Percentiles rank a stretch among this genome's conserved stretches.
These are phyloP conservation scores for Cyclostephanos invisitatus DNA, from an alignment of 108 stramenopile genomes.

Conservation along the genomic window DNA sequence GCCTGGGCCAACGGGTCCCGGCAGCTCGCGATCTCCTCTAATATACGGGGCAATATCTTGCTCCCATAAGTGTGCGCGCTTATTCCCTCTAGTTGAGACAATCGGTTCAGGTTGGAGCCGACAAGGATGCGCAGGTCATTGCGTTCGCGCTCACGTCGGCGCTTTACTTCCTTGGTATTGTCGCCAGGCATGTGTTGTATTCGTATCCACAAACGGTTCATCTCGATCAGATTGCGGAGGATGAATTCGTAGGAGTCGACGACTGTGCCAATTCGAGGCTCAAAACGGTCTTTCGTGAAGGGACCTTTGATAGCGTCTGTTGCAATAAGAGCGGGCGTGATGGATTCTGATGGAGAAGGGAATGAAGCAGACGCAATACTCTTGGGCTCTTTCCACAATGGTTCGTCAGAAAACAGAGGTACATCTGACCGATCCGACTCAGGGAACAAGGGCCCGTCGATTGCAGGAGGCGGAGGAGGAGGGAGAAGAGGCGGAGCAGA, in stretches of 20 bases:
- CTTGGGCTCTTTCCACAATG: not conserved
- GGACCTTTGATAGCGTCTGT: not conserved
- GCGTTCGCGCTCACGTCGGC: slow-evolving; percentile 94
- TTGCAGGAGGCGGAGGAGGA: slow-evolving; percentile 20
- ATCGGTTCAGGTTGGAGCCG: slow-evolving; percentile 94
- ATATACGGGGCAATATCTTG: slow-evolving; percentile 78
- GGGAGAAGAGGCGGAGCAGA: slow-evolving; percentile 13
- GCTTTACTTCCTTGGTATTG: slow-evolving; percentile 77
- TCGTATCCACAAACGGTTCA: slow-evolving; percentile 99
- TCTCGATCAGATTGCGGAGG: slow-evolving; percentile 93
- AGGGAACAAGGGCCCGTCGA: slow-evolving; percentile 8
- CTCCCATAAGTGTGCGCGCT: slow-evolving; percentile 83
- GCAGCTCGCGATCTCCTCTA: slow-evolving; percentile 91
- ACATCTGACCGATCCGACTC: not conserved
- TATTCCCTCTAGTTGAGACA: slow-evolving; percentile 93
- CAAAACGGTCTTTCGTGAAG: slow-evolving; percentile 13
- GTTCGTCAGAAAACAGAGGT: slow-evolving; percentile 22
- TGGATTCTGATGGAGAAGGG: slow-evolving; percentile 1
- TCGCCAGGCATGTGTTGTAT: slow-evolving; percentile 92
- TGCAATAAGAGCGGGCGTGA: slow-evolving; percentile 13
- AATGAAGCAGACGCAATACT: not conserved
- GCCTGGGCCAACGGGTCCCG: slow-evolving; percentile 96
- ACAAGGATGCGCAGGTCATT: slow-evolving; percentile 96
- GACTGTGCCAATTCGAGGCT: slow-evolving; percentile 61
- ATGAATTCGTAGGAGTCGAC: slow-evolving; percentile 94